Base-by-base conservation (phyloP, 805 yeast genomes). In the Starmerella scarabaei region DNA sequence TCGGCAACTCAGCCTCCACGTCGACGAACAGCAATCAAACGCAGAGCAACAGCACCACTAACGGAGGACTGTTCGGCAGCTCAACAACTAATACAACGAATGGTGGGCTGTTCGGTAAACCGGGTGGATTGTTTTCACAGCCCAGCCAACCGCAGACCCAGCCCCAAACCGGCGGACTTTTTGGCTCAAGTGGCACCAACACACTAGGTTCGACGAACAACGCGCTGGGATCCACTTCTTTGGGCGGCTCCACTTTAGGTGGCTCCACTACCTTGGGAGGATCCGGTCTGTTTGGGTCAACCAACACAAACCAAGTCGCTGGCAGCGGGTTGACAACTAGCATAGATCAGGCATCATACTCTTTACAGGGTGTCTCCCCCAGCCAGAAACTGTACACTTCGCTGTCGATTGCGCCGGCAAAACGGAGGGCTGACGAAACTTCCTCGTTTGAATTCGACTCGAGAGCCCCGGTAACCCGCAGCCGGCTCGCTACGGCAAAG, bases 301-400 rank as follows among this genome's bases (percentile, higher is more conserved):
- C n/a, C n/a, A n/a, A n/a, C n/a, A n/a, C n/a, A n/a, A n/a, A n/a
- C n/a, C n/a, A n/a, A n/a, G n/a, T n/a, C n/a, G n/a, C n/a, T n/a
- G n/a, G n/a, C n/a, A n/a, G n/a, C n/a, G n/a, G n/a, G 19, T 38
- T 53, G 18, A 32, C 41, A 2, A 53, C 59, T 1, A 40, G 53
- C 0, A 43, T 56, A n/a, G 55, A 56, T 37, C 57, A 56, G 40
- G 51, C 58, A 1, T 43, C 58, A 15, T 52, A 40, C 35, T 28
- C 37, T 12, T 34, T 54, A 23, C 45, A 43, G 7, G 54, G 51
- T 15, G 46, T 37, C 6, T 27, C 40, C 2, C 53, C 56, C 4
- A 37, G 53, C 3, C 40, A 40, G 9, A 52, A 49, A 32, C 50
- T 48, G n/a, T 52, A 52, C 42, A 41, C 47, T 5, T 51, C 56